Evolutionary conservation across 768 basidiomycete genomes (phyloP).

Genomic region (Auricularia cornea): DNA sequence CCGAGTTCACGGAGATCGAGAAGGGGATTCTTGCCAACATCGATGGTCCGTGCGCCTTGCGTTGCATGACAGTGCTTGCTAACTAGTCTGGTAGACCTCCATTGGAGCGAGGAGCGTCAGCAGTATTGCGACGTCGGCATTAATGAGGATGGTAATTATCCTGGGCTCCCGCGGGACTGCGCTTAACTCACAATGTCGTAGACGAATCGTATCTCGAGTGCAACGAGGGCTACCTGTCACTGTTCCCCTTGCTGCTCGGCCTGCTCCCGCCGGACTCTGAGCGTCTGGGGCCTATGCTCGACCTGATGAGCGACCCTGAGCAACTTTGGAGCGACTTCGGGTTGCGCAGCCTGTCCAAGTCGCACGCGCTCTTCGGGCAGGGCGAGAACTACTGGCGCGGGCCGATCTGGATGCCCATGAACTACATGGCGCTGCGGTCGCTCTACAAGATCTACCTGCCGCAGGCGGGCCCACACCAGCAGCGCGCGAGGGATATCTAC

Average conservation of each 20-base stretch:
- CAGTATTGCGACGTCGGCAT: slow-evolving; percentile 93
- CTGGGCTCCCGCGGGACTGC: slow-evolving; percentile 2
- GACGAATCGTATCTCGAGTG: slow-evolving; percentile 91
- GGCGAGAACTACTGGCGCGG: slow-evolving; percentile 98
- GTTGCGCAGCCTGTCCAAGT: slow-evolving; percentile 77
- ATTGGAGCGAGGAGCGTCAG: slow-evolving; percentile 81
- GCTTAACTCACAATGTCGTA: slow-evolving; percentile 21
- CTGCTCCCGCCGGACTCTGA: slow-evolving; percentile 71
- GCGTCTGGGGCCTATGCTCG: slow-evolving; percentile 72
- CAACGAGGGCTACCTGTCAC: slow-evolving; percentile 85
- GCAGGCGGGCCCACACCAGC: slow-evolving; percentile 73
- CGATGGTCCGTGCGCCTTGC: slow-evolving; percentile 45
- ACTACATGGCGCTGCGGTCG: slow-evolving; percentile 77
- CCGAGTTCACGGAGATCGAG: slow-evolving; percentile 70
- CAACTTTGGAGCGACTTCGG: slow-evolving; percentile 92
- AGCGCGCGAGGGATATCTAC: slow-evolving; percentile 71
- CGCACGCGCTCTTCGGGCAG: slow-evolving; percentile 81
- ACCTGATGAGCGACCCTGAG: slow-evolving; percentile 67
- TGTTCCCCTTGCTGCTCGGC: slow-evolving; percentile 86
- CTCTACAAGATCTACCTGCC: slow-evolving; percentile 77
- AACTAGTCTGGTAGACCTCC: slow-evolving; percentile 51
- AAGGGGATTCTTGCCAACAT: slow-evolving; percentile 77
- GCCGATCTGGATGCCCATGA: slow-evolving; percentile 97
- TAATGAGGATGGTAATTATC: slow-evolving; percentile 80
- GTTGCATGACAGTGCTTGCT: background rate